These are phyloP conservation scores for Geotrichum cucujoidarum DNA, from an alignment of 1,139 yeast species.

Conservation along the genomic window DNA sequence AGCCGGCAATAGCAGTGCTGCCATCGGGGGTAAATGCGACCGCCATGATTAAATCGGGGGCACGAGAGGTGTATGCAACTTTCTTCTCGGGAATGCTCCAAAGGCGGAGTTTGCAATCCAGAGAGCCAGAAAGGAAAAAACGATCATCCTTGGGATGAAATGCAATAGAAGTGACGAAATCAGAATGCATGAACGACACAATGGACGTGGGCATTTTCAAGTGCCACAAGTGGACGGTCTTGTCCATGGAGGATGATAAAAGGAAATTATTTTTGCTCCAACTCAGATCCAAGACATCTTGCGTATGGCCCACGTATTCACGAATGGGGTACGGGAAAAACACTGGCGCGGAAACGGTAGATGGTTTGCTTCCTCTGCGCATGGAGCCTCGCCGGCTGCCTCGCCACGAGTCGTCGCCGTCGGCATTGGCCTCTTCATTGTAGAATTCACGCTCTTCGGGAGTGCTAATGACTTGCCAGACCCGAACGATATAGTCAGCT, in stretches of 20 bases:
- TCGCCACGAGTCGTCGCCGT: slow-evolving; percentile 14
- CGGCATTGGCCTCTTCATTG: slow-evolving; percentile 18
- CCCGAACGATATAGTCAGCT: slow-evolving; percentile 56
- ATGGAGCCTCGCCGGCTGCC: slow-evolving; percentile 4
- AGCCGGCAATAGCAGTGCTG: slow-evolving; percentile 62
- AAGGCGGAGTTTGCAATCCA: slow-evolving; percentile 68
- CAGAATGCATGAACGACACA: slow-evolving; percentile 65
- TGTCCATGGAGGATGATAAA: slow-evolving; percentile 79
- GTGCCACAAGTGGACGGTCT: slow-evolving; percentile 82
- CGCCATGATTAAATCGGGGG: slow-evolving; percentile 58
- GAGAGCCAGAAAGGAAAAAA: slow-evolving; percentile 76
- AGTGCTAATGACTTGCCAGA: slow-evolving; percentile 72
- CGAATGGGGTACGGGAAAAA: slow-evolving; percentile 66
- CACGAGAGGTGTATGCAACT: slow-evolving; percentile 43
- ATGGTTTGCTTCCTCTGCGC: slow-evolving; percentile 10
- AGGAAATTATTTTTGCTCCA: slow-evolving; percentile 89
- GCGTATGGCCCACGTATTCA: slow-evolving; percentile 61
- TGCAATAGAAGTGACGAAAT: slow-evolving; percentile 77
- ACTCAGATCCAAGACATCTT: slow-evolving; percentile 65
- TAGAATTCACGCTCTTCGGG: slow-evolving; percentile 26
- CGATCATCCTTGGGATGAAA: slow-evolving; percentile 88
- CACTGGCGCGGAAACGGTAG: slow-evolving; percentile 59
- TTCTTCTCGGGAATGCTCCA: slow-evolving; percentile 83
- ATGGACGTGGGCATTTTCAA: slow-evolving; percentile 60
- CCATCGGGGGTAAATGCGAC: slow-evolving; percentile 70